phyloP scores from a whole-genome alignment of 805 yeast species.

The Myxozyma kluyveri region DNA sequence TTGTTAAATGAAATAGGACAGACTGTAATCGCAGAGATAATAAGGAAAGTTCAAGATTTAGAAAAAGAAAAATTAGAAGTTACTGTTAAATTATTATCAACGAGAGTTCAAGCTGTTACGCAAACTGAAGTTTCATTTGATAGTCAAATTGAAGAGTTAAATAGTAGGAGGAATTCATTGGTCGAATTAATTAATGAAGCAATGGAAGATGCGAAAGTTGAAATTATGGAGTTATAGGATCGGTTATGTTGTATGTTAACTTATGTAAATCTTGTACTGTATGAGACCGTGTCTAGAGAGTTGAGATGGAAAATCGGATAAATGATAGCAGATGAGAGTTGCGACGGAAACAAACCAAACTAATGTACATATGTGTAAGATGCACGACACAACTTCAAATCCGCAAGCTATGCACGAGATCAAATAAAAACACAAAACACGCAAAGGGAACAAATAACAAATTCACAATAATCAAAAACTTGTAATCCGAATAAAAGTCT shows the following conservation, averaged over 20 bases:
- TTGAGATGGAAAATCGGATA: no score
- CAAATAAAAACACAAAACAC: background rate
- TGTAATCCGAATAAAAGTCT: no score
- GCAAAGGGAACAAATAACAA: background rate
- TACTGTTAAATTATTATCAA: slow-evolving; percentile 9
- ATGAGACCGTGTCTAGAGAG: no score
- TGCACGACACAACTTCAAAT: background rate
- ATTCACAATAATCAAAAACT: background rate
- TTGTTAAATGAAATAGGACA: slow-evolving; percentile 2
- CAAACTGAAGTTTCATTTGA: slow-evolving; percentile 18
- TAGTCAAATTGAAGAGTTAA: slow-evolving; percentile 12
- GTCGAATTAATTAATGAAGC: slow-evolving; percentile 19
- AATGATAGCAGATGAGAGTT: no score
- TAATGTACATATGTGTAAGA: background rate
- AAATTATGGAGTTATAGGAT: slow-evolving; percentile 18
- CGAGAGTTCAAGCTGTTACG: slow-evolving; percentile 11
- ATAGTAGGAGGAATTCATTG: slow-evolving; percentile 13
- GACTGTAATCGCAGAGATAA: slow-evolving; percentile 7
- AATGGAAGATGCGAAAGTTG: slow-evolving; percentile 28
- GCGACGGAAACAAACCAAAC: background rate
- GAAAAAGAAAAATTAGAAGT: slow-evolving; percentile 22
- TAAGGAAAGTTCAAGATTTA: slow-evolving; percentile 21
- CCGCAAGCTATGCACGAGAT: background rate
- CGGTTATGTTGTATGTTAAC: no score
- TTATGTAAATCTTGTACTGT: background rate